Evolutionary conservation across 1,139 yeast genomes (phyloP), one percentile per base, ranked within the genome.

Genomic region (Candida pseudoviswanathii): DNA sequence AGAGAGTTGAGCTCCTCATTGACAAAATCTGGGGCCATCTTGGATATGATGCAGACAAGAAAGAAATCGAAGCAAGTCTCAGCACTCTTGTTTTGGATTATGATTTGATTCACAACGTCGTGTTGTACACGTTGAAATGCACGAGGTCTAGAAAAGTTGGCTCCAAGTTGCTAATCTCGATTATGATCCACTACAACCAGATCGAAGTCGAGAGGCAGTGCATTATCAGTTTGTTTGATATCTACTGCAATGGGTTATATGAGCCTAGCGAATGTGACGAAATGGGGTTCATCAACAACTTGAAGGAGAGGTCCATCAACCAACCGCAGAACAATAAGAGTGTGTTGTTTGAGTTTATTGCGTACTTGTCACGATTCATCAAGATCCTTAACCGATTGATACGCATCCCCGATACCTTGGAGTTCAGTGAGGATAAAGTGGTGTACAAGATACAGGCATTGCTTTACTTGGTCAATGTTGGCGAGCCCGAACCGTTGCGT

Each of bases 361-460:
- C 78, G 51, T 84, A 81, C 49, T 63, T 89, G 38, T 67, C 83
- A 34, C 86, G 84, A 33, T 88, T 89, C 66, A 68, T 89, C 53
- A 81, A 79, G 47, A 82, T 85, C 26, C 77, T 88, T 60, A 77
- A 84, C 53, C 90, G 88, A 59, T 80, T 87, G 59, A 81, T 82
- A 57, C 80, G 81, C 56, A 89, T 90, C 51, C 96, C 97, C 21
- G 80, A 79, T 44, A 92, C 92, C 21, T 85, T 85, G 44, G 96
- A 90, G 59, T 90, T 86, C 66, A 94, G 87, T 59, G 95, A 88
- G 61, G 96, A 90, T 65, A 76, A 96, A 62, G 85, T 91, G 2
- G 86, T 88, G 79, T 89, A 87, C 63, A 83, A 84, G 53, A 75
- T 90, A 60, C 87, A 86, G 59, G 86, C 89, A 59, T 82, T 88